Evolutionary conservation across 495 filamentous ascomycete genomes (phyloP), one percentile per base, ranked within the genome.

Genomic region (Penicillium diatomitis): DNA sequence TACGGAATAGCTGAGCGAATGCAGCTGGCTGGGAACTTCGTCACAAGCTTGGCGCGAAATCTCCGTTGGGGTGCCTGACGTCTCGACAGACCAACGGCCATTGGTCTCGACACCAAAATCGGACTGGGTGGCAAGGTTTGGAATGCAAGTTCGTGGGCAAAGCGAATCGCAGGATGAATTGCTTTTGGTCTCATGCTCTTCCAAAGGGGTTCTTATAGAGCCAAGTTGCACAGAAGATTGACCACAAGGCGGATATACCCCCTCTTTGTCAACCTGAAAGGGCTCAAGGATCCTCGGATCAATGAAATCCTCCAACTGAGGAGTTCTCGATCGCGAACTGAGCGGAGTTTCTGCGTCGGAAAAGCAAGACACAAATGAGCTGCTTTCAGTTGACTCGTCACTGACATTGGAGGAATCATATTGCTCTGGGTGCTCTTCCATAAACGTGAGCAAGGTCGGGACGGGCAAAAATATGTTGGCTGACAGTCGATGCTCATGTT

Each of bases 281-380:
- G 45, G 48, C n/a, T 43, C 20, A 29, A 56, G 53, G 20, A 52
- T 49, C 38, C 46, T 43, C 8, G 49, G 53, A 43, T 52, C 49
- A 49, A 56, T 56, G n/a, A n/a, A n/a, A n/a, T 49, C 41, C 3
- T 56, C 49, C 0, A 56, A 41, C 10, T 39, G 41, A 31, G 53
- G 49, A 11, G 53, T 56, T 48, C 32, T 52, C 43, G 46, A 46
- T 31, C 35, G 46, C 30, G 41, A 56, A 38, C 41, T 48, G 36
- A 49, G 45, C 29, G 41, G 41, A 33, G 53, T 46, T 32, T 29
- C 42, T 42, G 49, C 28, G 20, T 27, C 36, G 30, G 54, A 47
- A 46, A 41, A 57, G 43, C 33, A 53, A 6, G 54, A 30, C 6
- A 2, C 43, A 52, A 27, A 45, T 49, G 46, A 41, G 49, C 46